phyloP scores from a whole-genome alignment of 2,329 filamentous ascomycete species.

The Atkinsonella texensis region DNA sequence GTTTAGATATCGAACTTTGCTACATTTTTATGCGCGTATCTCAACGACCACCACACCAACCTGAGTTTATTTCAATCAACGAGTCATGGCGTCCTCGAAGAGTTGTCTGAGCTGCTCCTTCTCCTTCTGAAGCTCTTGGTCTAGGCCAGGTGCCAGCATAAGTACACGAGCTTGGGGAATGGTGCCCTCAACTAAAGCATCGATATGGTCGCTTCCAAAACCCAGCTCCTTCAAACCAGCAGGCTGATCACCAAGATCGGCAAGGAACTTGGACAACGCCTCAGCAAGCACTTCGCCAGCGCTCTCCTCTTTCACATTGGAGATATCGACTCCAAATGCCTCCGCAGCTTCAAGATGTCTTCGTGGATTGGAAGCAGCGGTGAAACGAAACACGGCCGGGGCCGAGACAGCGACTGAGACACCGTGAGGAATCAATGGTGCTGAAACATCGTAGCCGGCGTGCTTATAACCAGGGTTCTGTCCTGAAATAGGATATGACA shows the following conservation, averaged over 20 bases:
- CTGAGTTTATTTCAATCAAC: slow-evolving; percentile 12
- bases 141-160: slow-evolving; percentile 78
- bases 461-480: slow-evolving; percentile 89
- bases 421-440: slow-evolving; percentile 84
- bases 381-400: slow-evolving; percentile 90
- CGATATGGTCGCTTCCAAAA: slow-evolving; percentile 64
- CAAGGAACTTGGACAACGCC: slow-evolving; percentile 69
- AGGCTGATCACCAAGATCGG: slow-evolving; percentile 80
- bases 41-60: no score
- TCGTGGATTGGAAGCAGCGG: slow-evolving; percentile 80
- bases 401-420: slow-evolving; percentile 91
- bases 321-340: slow-evolving; percentile 80
- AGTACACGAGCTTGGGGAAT: slow-evolving; percentile 84
- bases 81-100: slow-evolving; percentile 48
- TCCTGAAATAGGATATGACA: slow-evolving; percentile 95
- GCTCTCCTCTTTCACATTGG: slow-evolving; percentile 75
- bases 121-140: slow-evolving; percentile 55
- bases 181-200: slow-evolving; percentile 82
- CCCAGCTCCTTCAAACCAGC: slow-evolving; percentile 73
- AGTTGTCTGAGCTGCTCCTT: slow-evolving; percentile 57
- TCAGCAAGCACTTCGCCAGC: slow-evolving; percentile 83
- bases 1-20: neutral
- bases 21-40: neutral
- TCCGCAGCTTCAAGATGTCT: slow-evolving; percentile 84
- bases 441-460: slow-evolving; percentile 64